Conservation (phyloP, 108 stramenopile species). For the Fragilariopsis cylindrus region DNA sequence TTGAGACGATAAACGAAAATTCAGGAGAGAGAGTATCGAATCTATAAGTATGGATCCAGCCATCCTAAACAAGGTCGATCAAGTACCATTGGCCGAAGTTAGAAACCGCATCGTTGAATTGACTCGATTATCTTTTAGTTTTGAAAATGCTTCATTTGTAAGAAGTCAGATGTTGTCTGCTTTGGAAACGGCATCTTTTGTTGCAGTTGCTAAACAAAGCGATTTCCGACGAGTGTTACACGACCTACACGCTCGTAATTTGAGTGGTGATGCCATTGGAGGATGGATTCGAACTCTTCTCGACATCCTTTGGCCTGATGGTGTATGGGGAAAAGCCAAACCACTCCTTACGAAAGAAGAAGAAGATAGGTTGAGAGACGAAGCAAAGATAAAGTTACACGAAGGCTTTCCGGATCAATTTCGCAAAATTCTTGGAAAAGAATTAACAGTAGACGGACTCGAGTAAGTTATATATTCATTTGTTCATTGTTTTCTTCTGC, state of each 20-base stretch:
- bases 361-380: constrained; percentile 35
- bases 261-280: constrained; percentile 72
- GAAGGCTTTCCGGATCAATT: constrained; percentile 75
- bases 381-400: constrained; percentile 52
- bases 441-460: constrained; percentile 73
- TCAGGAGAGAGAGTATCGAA: background rate
- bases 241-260: constrained; percentile 57
- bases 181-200: constrained; percentile 76
- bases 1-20: background rate
- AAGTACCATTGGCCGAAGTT: constrained; percentile 70
- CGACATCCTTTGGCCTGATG: constrained; percentile 87
- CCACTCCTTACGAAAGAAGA: constrained; percentile 53
- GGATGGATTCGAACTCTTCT: constrained; percentile 51
- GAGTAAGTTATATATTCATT: constrained; percentile 6
- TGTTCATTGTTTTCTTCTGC: background rate
- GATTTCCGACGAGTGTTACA: constrained; percentile 78
- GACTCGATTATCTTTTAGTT: constrained; percentile 71
- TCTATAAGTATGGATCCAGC: constrained; percentile 10
- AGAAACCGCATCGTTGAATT: constrained; percentile 71
- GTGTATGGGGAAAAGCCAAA: constrained; percentile 58
- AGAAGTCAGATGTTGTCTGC: constrained; percentile 79
- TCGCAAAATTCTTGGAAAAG: constrained; percentile 67
- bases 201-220: constrained; percentile 65
- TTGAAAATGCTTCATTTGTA: constrained; percentile 88
- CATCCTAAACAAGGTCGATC: constrained; percentile 57